phyloP scores from a whole-genome alignment of 495 filamentous ascomycete species.

The Parathielavia appendiculata region DNA sequence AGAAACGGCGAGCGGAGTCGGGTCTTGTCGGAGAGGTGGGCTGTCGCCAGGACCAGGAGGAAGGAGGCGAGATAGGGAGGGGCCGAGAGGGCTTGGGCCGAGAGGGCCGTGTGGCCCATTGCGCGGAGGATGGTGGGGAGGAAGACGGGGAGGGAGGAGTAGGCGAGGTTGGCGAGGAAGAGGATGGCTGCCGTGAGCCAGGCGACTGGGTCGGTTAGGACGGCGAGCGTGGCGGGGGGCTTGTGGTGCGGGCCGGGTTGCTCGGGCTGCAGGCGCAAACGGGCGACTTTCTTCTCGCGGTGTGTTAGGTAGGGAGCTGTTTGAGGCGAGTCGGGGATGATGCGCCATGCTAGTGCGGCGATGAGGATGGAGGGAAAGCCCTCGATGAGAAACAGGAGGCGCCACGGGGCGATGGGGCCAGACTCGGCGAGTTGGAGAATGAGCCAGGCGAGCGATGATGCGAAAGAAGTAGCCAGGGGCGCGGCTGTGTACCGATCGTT shows the following conservation, averaged over 20 bases:
- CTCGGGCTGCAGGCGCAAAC: constrained; percentile 49
- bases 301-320: constrained; percentile 64
- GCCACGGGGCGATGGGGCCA: constrained; percentile 68
- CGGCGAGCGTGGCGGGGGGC: constrained; percentile 37
- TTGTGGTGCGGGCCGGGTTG: constrained; percentile 8
- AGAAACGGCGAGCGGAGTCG: constrained; percentile 62
- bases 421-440: constrained; percentile 61
- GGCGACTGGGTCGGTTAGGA: constrained; percentile 56
- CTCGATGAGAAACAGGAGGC: constrained; percentile 81
- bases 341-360: constrained; percentile 62
- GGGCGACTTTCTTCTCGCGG: constrained; percentile 70
- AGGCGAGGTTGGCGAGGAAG: constrained; percentile 58
- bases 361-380: constrained; percentile 70
- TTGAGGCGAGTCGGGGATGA: constrained; percentile 67
- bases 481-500: constrained; percentile 45
- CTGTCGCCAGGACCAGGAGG: constrained; percentile 61
- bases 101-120: constrained; percentile 68
- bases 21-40: constrained; percentile 61
- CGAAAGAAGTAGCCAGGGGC: constrained; percentile 77
- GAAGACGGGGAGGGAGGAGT: constrained; percentile 79
- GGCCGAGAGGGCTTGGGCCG: constrained; percentile 71
- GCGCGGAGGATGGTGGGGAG: constrained; percentile 72
- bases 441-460: constrained; percentile 74
- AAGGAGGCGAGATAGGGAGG: constrained; percentile 78
- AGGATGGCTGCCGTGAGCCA: constrained; percentile 62